These are phyloP conservation scores for Aureobasidium sp. DNA, from an alignment of 2,329 filamentous ascomycete genomes.

Conservation along the genomic window DNA sequence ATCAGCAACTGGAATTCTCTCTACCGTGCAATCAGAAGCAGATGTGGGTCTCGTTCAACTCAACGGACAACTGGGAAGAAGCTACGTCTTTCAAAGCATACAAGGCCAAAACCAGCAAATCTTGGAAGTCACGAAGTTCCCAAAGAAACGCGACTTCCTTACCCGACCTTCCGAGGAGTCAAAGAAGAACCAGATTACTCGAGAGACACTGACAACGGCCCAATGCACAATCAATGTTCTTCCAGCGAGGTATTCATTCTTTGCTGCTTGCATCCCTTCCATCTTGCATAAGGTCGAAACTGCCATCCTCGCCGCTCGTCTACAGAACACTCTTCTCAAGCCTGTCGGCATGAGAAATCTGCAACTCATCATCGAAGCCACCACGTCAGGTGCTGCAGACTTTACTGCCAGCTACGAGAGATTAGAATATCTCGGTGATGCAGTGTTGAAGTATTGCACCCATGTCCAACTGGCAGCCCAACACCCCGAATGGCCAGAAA, in stretches of 20 bases:
- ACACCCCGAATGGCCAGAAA: slow-evolving; percentile 64
- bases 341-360: slow-evolving; percentile 47
- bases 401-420: slow-evolving; percentile 67
- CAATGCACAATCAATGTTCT: slow-evolving; percentile 42
- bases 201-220: slow-evolving; percentile 32
- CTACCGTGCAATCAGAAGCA: not conserved
- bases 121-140: slow-evolving; percentile 32
- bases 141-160: slow-evolving; percentile 53
- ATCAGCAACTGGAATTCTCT: not conserved
- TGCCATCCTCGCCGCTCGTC: slow-evolving; percentile 51
- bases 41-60: slow-evolving; percentile 18
- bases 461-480: slow-evolving; percentile 55
- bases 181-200: not conserved
- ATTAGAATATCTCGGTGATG: slow-evolving; percentile 81
- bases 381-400: slow-evolving; percentile 55
- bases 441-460: slow-evolving; percentile 66
- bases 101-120: not conserved
- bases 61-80: slow-evolving; percentile 14
- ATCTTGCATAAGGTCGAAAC: slow-evolving; percentile 63
- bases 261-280: slow-evolving; percentile 60
- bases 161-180: slow-evolving; percentile 29
- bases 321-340: slow-evolving; percentile 49
- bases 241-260: slow-evolving; percentile 37
- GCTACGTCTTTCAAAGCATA: slow-evolving; percentile 17
- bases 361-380: slow-evolving; percentile 56